Evolutionary conservation across 169 alveolate genomes (phyloP).

Genomic region (Plasmodium fragile): DNA sequence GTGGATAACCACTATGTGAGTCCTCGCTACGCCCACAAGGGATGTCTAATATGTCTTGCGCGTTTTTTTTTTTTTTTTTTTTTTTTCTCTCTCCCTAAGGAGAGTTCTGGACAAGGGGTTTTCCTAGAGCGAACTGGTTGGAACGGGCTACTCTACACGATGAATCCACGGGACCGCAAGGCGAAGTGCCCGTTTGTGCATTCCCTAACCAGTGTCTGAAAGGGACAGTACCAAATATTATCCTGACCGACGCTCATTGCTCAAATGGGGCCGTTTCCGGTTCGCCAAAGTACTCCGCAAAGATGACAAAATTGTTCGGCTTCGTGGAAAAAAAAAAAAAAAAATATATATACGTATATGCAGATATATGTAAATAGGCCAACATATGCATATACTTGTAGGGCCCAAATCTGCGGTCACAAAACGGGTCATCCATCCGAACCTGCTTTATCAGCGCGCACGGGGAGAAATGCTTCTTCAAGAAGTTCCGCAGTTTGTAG

Average conservation of each 20-base stretch:
- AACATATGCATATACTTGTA: neutral
- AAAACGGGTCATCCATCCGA: neutral
- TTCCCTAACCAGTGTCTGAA: neutral
- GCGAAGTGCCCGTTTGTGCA: neutral
- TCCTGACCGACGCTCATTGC: neutral
- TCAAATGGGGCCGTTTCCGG: neutral
- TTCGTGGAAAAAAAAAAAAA: conserved; percentile 21
- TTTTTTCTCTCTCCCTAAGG: neutral
- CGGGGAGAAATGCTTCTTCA: conserved; percentile 45
- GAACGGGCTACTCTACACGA: neutral
- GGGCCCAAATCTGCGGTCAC: neutral
- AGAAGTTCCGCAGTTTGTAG: conserved; percentile 23
- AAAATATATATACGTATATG: neutral
- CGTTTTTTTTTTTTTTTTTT: neutral
- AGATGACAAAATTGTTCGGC: conserved; percentile 60
- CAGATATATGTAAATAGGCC: neutral
- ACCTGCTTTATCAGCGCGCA: conserved; percentile 45
- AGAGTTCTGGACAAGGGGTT: neutral
- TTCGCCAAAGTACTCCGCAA: conserved; percentile 18
- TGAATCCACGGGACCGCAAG: neutral
- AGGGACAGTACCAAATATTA: neutral
- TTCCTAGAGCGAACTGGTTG: neutral
- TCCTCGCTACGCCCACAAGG: neutral
- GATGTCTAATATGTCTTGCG: neutral
- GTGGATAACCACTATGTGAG: neutral